Conservation (phyloP, 768 basidiomycete species). For the Tubosaeta sp. region DNA sequence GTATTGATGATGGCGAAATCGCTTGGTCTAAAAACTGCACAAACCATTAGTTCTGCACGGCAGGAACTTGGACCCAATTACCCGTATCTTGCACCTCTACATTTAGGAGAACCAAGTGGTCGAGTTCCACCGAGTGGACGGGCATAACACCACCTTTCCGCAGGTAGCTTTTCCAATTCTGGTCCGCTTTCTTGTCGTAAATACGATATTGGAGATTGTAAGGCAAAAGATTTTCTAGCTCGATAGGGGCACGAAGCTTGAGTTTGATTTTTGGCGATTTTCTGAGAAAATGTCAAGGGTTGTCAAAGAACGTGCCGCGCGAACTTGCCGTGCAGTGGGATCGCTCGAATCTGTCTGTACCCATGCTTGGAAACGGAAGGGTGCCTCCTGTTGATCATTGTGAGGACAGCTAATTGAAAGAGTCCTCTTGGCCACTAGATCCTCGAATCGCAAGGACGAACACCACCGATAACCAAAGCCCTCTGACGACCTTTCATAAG, state of each 20-base stretch:
- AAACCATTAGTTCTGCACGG: background rate
- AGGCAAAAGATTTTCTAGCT: constrained; percentile 92
- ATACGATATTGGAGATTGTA: constrained; percentile 95
- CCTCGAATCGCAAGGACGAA: constrained; percentile 82
- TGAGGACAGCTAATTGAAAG: constrained; percentile 87
- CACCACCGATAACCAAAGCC: constrained; percentile 98
- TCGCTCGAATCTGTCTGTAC: constrained; percentile 70
- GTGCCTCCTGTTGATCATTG: constrained; percentile 71
- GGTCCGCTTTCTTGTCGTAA: constrained; percentile 91
- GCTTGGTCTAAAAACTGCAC: constrained; percentile 81
- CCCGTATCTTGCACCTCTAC: constrained; percentile 90
- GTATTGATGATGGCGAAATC: constrained; percentile 98
- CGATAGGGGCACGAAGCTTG: constrained; percentile 86
- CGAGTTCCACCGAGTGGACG: constrained; percentile 90
- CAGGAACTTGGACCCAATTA: constrained; percentile 26
- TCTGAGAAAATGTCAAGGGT: constrained; percentile 36
- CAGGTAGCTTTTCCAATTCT: constrained; percentile 92
- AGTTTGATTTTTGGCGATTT: constrained; percentile 83
- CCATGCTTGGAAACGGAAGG: constrained; percentile 94
- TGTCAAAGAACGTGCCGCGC: background rate
- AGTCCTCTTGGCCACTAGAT: constrained; percentile 62
- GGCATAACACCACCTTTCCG: constrained; percentile 94
- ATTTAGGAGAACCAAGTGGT: constrained; percentile 85
- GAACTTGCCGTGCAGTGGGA: constrained; percentile 47
- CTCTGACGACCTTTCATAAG: constrained; percentile 42